phyloP scores from a whole-genome alignment of 305 asterid genomes.

The Fraxinus latifolia region DNA sequence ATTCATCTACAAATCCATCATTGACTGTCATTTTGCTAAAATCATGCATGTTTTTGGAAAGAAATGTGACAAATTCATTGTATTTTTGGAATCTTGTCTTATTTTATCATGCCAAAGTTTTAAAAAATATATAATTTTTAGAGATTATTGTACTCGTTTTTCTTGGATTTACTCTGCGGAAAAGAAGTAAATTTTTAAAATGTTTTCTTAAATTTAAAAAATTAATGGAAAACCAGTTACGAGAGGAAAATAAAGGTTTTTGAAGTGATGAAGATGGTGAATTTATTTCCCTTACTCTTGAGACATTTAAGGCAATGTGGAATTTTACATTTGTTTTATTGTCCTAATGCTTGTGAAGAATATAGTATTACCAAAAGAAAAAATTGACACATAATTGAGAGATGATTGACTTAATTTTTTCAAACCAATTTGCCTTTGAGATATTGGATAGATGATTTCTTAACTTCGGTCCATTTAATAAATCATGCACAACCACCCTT shows the following conservation, averaged over 20 bases:
- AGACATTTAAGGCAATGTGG: background rate
- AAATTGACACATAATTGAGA: background rate
- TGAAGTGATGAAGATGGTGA: background rate
- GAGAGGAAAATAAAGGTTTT: background rate
- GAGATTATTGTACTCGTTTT: background rate
- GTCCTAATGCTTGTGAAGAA: background rate
- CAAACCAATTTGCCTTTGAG: background rate
- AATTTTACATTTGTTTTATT: background rate
- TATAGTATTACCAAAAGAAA: background rate
- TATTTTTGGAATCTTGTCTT: background rate
- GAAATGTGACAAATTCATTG: background rate
- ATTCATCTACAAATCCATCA: background rate
- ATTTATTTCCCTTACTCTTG: background rate
- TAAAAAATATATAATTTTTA: background rate
- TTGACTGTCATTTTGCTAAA: background rate
- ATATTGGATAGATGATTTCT: background rate
- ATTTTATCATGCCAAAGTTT: background rate
- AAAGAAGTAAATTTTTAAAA: background rate
- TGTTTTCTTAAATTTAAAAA: background rate
- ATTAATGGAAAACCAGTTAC: background rate
- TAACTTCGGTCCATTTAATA: background rate
- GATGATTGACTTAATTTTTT: background rate
- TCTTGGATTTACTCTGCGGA: background rate
- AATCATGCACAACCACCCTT: background rate
- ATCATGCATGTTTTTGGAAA: background rate